phyloP scores from a whole-genome alignment of 1,139 yeast species.

The Sugiyamaella paludigena region DNA sequence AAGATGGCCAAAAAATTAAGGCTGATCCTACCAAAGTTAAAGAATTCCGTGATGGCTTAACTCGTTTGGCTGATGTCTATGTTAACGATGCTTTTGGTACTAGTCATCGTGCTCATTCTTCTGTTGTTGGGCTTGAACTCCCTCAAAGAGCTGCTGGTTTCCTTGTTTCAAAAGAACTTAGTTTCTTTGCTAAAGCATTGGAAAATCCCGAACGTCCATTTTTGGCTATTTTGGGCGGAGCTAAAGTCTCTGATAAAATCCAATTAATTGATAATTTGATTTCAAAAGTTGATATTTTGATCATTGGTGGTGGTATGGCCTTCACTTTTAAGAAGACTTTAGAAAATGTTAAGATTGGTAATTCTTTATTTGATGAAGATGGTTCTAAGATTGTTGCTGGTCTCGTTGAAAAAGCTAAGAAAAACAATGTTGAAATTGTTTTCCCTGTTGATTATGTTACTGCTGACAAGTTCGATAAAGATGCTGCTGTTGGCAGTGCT shows the following conservation, averaged over 20 bases:
- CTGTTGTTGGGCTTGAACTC: conserved; percentile 93
- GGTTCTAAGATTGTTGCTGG: conserved; percentile 91
- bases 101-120: conserved; percentile 98
- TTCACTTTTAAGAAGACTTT: conserved; percentile 95
- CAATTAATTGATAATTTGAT: conserved; percentile 95
- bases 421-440: conserved; percentile 85
- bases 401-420: conserved; percentile 90
- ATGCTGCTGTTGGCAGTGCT: conserved; percentile 78
- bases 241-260: conserved; percentile 96
- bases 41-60: conserved; percentile 81
- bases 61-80: conserved; percentile 90
- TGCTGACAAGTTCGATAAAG: conserved; percentile 89
- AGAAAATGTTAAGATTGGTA: conserved; percentile 78
- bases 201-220: conserved; percentile 97
- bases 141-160: conserved; percentile 96
- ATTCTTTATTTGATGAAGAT: conserved; percentile 83
- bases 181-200: conserved; percentile 93
- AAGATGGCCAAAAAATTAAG: conserved; percentile 86
- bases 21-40: conserved; percentile 80
- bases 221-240: conserved; percentile 97
- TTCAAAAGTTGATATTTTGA: conserved; percentile 87
- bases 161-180: conserved; percentile 94
- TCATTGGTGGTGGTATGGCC: conserved; percentile 99
- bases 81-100: conserved; percentile 98
- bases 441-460: conserved; percentile 92